phyloP scores from a whole-genome alignment of 345 rosid species.

The Eucalyptus sp. region DNA sequence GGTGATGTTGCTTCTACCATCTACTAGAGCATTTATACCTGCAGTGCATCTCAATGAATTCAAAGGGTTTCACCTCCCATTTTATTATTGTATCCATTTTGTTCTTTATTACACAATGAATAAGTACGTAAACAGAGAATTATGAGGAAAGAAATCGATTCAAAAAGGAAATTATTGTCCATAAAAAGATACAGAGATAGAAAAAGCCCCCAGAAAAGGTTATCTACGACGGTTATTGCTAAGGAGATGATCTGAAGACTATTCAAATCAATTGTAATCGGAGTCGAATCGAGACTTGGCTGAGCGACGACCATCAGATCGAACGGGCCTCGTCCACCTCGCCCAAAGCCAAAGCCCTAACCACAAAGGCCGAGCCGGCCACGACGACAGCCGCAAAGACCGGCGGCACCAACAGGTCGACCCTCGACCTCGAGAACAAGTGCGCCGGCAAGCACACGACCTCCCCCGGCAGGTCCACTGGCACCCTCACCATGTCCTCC shows the following conservation, averaged over 20 bases:
- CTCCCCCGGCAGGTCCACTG: constrained; percentile 56
- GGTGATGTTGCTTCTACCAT: neutral
- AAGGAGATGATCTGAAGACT: neutral
- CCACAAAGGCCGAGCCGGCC: constrained; percentile 58
- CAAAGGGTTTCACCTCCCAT: neutral
- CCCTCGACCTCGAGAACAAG: constrained; percentile 39
- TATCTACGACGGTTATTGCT: neutral
- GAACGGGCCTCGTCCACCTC: constrained; percentile 36
- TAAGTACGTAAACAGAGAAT: neutral
- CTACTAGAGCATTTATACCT: neutral
- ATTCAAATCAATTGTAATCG: neutral
- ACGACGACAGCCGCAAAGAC: constrained; percentile 79
- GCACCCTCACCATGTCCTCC: constrained; percentile 39
- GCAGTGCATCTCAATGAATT: neutral
- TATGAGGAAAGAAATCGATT: neutral
- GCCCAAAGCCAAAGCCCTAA: constrained; percentile 59
- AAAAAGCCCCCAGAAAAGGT: neutral
- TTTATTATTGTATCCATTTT: neutral
- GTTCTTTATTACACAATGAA: neutral
- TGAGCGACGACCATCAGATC: neutral
- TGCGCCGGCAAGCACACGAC: constrained; percentile 50
- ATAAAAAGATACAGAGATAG: neutral
- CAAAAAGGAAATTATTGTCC: neutral
- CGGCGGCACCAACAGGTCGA: constrained; percentile 70
- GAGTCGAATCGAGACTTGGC: neutral